Evolutionary conservation across 345 rosid species (phyloP).

Genomic region (Gossypium longicalyx): DNA sequence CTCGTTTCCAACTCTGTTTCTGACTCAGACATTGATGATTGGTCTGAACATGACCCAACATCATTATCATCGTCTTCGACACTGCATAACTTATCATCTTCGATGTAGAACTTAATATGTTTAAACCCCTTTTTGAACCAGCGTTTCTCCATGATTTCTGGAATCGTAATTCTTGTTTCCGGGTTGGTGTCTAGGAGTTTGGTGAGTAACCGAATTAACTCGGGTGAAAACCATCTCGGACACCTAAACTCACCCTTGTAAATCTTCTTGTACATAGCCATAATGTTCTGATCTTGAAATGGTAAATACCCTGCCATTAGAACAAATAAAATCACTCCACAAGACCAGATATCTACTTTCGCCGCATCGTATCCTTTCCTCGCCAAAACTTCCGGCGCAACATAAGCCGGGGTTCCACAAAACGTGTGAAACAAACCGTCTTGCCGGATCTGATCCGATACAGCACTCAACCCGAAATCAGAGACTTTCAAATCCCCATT

Average conservation of each 20-base stretch:
- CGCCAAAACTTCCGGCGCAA: slow-evolving; percentile 80
- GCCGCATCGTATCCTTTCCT: slow-evolving; percentile 80
- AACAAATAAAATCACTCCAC: slow-evolving; percentile 82
- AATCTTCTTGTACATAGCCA: slow-evolving; percentile 74
- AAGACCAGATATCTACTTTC: slow-evolving; percentile 85
- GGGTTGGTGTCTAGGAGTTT: slow-evolving; percentile 80
- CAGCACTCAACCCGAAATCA: slow-evolving; percentile 84
- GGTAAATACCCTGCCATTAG: slow-evolving; percentile 74
- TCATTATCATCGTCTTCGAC: slow-evolving; percentile 36
- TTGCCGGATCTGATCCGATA: slow-evolving; percentile 62
- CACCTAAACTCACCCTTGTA: slow-evolving; percentile 68
- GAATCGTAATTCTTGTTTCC: slow-evolving; percentile 58
- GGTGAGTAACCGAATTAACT: slow-evolving; percentile 46
- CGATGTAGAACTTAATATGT: slow-evolving; percentile 53
- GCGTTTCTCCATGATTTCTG: slow-evolving; percentile 58
- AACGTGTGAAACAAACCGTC: slow-evolving; percentile 81
- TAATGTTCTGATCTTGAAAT: slow-evolving; percentile 71
- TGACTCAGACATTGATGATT: slow-evolving; percentile 49
- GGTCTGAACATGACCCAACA: slow-evolving; percentile 29
- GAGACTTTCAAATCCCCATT: slow-evolving; percentile 72
- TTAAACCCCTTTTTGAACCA: slow-evolving; percentile 81
- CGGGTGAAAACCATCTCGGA: slow-evolving; percentile 72
- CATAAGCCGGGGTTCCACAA: slow-evolving; percentile 77
- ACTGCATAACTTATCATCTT: slow-evolving; percentile 45
- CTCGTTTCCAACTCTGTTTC: slow-evolving; percentile 37